Evolutionary conservation across 2,329 filamentous ascomycete genomes (phyloP), one percentile per base, ranked within the genome.

Genomic region (Pseudogymnoascus sp.): DNA sequence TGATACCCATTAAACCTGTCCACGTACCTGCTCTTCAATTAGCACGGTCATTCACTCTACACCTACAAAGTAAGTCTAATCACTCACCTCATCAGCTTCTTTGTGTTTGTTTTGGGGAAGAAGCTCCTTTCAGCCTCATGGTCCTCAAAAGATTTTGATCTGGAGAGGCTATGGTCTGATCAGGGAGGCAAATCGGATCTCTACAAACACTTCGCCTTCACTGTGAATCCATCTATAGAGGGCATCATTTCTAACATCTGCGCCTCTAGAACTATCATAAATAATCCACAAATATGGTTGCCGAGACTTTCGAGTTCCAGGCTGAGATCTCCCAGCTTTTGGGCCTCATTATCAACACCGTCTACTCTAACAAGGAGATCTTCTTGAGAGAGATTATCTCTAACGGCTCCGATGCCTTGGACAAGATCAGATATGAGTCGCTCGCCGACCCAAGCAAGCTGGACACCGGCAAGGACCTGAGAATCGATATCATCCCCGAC

Each of bases 281-380:
- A 38, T 40, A 40, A 38, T 60, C 76, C 78, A 75, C 75, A 80
- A 90, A 77, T 78, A 96, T 96, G 91, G 80, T 91, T 79, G 73
- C 70, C 70, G 92, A 97, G 84, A 97, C 92, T 72, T 99, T 99
- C 83, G 93, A 97, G 89, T 99, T 97, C 85, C 94, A 99, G 89
- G 94, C 94, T 89, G 94, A 99, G 90, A 99, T 99, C 78, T 97
- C 93, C 90, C 94, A 99, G 91, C 91, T 99, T 71, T 90, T 99
- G 77, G 92, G 89, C 72, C 90, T 99, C 78, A 99, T 99, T 82
- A 99, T 99, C 87, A 99, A 99, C 90, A 97, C 94, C 71, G 94
- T 99, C 83, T 99, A 97, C 86, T 97, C 92, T 73, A 99, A 99
- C 89, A 99, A 99, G 86, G 94, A 97, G 83, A 97, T 99, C 78